A percentile compares a stretch with the other conserved stretches of the same genome.
phyloP scores from a whole-genome alignment of 1,139 yeast species.

The Pichia sp. region DNA sequence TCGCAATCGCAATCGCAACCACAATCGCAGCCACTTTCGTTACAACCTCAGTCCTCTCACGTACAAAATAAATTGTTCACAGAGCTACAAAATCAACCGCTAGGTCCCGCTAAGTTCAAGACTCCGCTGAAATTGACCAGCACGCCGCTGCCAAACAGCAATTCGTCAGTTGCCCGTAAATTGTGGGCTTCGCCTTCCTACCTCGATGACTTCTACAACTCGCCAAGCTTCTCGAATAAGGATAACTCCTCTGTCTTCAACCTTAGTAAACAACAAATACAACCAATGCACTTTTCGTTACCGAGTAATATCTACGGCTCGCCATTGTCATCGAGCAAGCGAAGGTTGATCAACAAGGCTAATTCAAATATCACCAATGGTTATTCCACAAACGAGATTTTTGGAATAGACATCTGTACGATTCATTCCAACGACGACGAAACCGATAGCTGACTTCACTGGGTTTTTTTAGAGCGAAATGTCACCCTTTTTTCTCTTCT shows the following conservation, averaged over 20 bases:
- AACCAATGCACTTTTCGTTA: not conserved
- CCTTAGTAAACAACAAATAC: not conserved
- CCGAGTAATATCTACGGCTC: slow-evolving; percentile 20
- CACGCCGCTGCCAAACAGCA: slow-evolving; percentile 4
- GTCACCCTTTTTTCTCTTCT: not conserved
- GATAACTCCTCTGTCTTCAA: not conserved
- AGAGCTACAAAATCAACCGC: not conserved
- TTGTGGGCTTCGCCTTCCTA: slow-evolving; percentile 57
- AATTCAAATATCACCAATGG: slow-evolving; percentile 15
- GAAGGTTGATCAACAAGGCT: slow-evolving; percentile 2
- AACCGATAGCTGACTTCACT: slow-evolving; percentile 5
- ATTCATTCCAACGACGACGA: slow-evolving; percentile 23
- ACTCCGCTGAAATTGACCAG: slow-evolving; percentile 13
- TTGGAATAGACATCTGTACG: slow-evolving; percentile 31
- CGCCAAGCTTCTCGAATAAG: slow-evolving; percentile 37
- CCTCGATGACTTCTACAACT: slow-evolving; percentile 61
- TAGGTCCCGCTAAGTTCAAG: slow-evolving; percentile 15
- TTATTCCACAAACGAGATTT: slow-evolving; percentile 32
- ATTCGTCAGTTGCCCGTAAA: slow-evolving; percentile 17
- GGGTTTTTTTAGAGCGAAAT: too few species aligned
- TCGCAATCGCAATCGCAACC: slow-evolving; percentile 1
- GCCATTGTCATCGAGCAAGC: slow-evolving; percentile 20
- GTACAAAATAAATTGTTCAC: not conserved
- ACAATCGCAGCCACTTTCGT: too few species aligned
- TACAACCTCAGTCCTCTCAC: not conserved